Conservation (phyloP, 2,329 filamentous ascomycete genomes). For the Xylaria sp. region DNA sequence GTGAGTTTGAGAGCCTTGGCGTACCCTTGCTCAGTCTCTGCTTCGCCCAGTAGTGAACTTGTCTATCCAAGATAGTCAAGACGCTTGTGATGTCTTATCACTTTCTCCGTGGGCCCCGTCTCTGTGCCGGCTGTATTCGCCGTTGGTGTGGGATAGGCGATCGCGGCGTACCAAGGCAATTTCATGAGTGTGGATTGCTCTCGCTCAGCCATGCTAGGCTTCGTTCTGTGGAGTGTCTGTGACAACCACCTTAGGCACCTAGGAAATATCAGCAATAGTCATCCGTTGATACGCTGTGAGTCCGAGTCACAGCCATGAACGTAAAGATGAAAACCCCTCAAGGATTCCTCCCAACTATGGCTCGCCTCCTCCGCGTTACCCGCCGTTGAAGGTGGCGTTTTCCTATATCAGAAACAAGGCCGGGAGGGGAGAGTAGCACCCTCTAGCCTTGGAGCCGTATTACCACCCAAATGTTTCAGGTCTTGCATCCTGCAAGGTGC, state of each 20-base stretch:
- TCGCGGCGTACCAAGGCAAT: background rate
- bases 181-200: slow-evolving; percentile 1
- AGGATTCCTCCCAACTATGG: background rate
- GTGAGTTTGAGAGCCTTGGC: background rate
- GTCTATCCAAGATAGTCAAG: slow-evolving; percentile 4
- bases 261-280: background rate
- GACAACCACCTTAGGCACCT: slow-evolving; percentile 4
- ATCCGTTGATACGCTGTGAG: background rate
- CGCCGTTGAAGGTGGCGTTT: background rate
- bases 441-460: background rate
- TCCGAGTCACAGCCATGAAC: background rate
- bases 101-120: background rate
- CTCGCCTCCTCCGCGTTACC: background rate
- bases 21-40: background rate
- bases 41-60: slow-evolving; percentile 5
- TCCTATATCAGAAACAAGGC: background rate
- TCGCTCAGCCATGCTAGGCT: slow-evolving; percentile 18
- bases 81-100: background rate
- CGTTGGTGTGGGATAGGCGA: slow-evolving; percentile 14
- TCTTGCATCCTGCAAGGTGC: slow-evolving; percentile 18
- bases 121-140: background rate
- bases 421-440: background rate
- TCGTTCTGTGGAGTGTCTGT: background rate
- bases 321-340: background rate
- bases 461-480: background rate